These are phyloP conservation scores for Cladosporium sp. DNA, from an alignment of 2,329 filamentous ascomycete genomes.

Conservation along the genomic window DNA sequence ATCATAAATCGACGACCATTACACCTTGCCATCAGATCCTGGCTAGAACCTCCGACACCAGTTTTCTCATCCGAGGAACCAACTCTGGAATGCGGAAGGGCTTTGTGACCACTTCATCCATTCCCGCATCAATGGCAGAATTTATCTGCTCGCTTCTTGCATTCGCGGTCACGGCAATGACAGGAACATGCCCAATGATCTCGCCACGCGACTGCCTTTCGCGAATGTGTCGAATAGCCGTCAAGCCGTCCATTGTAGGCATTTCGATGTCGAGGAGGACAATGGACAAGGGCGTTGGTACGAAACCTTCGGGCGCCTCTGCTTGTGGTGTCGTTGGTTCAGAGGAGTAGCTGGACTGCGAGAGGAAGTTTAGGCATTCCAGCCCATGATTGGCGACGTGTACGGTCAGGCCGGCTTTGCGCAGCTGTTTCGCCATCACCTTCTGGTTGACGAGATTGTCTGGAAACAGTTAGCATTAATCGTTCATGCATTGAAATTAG, in stretches of 20 bases:
- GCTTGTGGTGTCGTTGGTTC: constrained; percentile 11
- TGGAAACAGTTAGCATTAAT: constrained; percentile 8
- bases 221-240: constrained; percentile 64
- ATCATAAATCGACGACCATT: neutral
- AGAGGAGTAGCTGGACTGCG: constrained; percentile 13
- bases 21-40: neutral
- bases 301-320: neutral
- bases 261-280: constrained; percentile 78
- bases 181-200: constrained; percentile 61
- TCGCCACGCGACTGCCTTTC: constrained; percentile 58
- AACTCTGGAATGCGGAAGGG: constrained; percentile 54
- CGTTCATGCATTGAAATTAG: neutral
- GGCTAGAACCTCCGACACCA: constrained; percentile 22
- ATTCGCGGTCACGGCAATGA: constrained; percentile 75
- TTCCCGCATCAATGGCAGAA: constrained; percentile 64
- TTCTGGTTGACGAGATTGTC: constrained; percentile 41
- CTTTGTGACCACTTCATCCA: constrained; percentile 75
- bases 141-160: constrained; percentile 68
- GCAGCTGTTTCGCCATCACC: constrained; percentile 38
- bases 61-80: constrained; percentile 29
- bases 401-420: constrained; percentile 33
- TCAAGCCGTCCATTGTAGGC: constrained; percentile 76
- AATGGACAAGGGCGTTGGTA: constrained; percentile 31
- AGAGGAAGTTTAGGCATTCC: constrained; percentile 30
- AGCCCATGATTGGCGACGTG: constrained; percentile 37